Evolutionary conservation across 495 filamentous ascomycete genomes (phyloP), one percentile per base, ranked within the genome.

Genomic region (Zalerion maritima): DNA sequence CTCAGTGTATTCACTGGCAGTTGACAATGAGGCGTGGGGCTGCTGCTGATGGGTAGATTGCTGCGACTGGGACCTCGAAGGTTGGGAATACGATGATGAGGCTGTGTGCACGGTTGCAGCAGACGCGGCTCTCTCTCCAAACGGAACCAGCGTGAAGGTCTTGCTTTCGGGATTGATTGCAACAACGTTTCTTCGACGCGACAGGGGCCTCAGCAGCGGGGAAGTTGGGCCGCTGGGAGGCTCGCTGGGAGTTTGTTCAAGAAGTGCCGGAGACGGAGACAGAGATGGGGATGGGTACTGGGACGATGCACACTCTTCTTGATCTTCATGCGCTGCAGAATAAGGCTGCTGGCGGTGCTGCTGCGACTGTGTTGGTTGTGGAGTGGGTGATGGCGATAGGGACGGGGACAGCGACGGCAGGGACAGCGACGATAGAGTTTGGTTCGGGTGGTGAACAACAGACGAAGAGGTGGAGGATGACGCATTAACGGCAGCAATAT

Each of bases 91-190:
- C n/a, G n/a, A n/a, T n/a, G n/a, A n/a, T n/a, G n/a, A n/a, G n/a
- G n/a, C n/a, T n/a, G n/a, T n/a, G n/a, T n/a, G n/a, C n/a, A n/a
- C n/a, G n/a, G n/a, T n/a, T n/a, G n/a, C n/a, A n/a, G 38, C 23
- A 36, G 24, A 21, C 39, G 43, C 11, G 40, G 32, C 14, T 34
- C 29, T n/a, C n/a, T 30, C n/a, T 29, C 37, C 21, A 35, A 19
- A 35, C 22, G 32, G 47, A 18, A 62, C 43, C 16, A 64, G 34
- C 14, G 58, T 55, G 37, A 65, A 65, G 7, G 61, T 65, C 38
- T 62, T 62, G 46, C n/a, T n/a, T n/a, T 65, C 57, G 5, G 61
- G 33, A 36, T 65, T 46, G 23, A 62, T 42, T 19, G 43, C 46
- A 18, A 65, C 49, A 32, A 52, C 28, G 26, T 47, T 60, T 18